These are phyloP conservation scores for Brassica incana DNA, from an alignment of 345 rosid genomes.

Conservation along the genomic window DNA sequence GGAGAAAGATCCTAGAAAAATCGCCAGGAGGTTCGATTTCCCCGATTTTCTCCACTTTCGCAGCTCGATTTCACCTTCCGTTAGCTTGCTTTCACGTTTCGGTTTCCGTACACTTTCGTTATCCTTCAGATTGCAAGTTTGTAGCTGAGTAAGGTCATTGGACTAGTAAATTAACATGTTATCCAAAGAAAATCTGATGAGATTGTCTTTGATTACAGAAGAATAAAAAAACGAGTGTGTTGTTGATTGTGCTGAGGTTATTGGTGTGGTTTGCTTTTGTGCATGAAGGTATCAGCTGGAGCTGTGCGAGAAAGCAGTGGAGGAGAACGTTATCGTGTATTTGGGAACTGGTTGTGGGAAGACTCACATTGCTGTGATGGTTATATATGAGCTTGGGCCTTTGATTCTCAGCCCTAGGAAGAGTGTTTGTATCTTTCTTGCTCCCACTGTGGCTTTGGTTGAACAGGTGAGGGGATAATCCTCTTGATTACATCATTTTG, in stretches of 20 bases:
- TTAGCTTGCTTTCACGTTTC: slow-evolving; percentile 6
- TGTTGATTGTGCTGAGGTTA: neutral
- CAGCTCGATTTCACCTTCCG: neutral
- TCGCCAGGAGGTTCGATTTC: slow-evolving; percentile 43
- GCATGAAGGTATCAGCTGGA: slow-evolving; percentile 79
- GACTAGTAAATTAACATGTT: neutral
- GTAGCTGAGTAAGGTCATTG: slow-evolving; percentile 3
- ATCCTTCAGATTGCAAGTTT: neutral
- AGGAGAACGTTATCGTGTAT: slow-evolving; percentile 78
- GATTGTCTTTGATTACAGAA: slow-evolving; percentile 6
- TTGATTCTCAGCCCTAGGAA: slow-evolving; percentile 68
- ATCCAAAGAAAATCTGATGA: neutral
- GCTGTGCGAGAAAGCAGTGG: slow-evolving; percentile 73
- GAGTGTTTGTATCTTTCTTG: slow-evolving; percentile 75
- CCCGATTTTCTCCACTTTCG: neutral
- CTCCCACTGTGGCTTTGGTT: slow-evolving; percentile 85
- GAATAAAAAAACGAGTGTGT: neutral
- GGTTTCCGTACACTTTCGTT: neutral
- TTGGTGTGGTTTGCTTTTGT: slow-evolving; percentile 4
- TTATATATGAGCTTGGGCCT: slow-evolving; percentile 69
- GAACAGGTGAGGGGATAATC: slow-evolving; percentile 57
- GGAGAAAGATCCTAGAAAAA: slow-evolving; percentile 65
- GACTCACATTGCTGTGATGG: slow-evolving; percentile 90
- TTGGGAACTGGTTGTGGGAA: slow-evolving; percentile 93
- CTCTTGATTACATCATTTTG: neutral